Evolutionary conservation across 257 asterid genomes (phyloP), one percentile per base, ranked within the genome.

Genomic region (Salvia hispanica): DNA sequence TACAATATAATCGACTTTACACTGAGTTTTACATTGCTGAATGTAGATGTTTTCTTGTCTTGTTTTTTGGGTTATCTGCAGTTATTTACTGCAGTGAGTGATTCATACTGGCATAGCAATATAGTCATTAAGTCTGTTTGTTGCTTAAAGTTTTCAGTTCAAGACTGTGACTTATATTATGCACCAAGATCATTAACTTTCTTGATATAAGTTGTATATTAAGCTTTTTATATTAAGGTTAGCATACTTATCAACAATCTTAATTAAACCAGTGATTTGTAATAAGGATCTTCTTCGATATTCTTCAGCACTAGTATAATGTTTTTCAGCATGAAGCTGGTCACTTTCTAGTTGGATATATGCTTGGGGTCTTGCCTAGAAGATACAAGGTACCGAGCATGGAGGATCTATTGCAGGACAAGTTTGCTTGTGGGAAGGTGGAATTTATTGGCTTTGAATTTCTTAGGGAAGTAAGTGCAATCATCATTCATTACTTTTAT

Each of bases 261-360:
- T 52, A 57, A 18, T 42, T 39, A 34, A 48, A 48, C 40, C 62
- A 46, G 53, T 66, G 2, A 15, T 34, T 39, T 39, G 48, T 40
- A 46, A 45, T 31, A 52, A 51, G 47, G 31, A 44, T 47, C 43
- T 52, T 58, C 40, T 16, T 53, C 40, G 46, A 60, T 15, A 67
- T 12, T 59, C 40, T 31, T 34, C 34, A 16, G 37, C 47, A 52
- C 44, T 25, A 25, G 31, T 58, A 33, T 15, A 67, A 67, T 11
- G 53, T 76, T 56, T 50, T 77, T 64, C 84, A 88, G 96, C 96
- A 88, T 72, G 96, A 88, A 80, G 96, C 86, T 6, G 96, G 96
- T 15, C 96, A 88, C 73, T 88, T 88, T 78, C 84, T 88, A 6
- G 85, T 83, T 56, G 92, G 92, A 14, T 88, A 86, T 73, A 74